Evolutionary conservation across 1,139 yeast species (phyloP), one percentile per base, ranked within the genome.

Genomic region (Saccharomyces hybrid): DNA sequence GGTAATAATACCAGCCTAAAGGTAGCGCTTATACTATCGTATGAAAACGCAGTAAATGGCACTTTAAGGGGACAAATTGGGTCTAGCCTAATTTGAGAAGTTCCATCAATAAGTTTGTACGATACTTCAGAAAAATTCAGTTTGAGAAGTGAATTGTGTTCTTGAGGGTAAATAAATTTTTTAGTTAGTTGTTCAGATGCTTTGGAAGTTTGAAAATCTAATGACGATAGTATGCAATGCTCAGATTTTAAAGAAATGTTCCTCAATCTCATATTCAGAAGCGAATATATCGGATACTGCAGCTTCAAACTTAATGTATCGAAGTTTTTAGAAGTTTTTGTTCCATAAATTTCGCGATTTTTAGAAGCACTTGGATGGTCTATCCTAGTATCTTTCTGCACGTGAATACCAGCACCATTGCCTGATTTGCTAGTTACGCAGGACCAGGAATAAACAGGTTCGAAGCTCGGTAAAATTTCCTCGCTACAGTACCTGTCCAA

Each of bases 121-220:
- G 48, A 38, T 3, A 65, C 55, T 23, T 56, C 54, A n/a, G 57
- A 52, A 42, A 64, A 63, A 2, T 52, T 46, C 25, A 65, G 49
- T 23, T 50, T 26, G 19, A 59, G 50, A 6, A 38, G 23, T 14
- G 55, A 38, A 25, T 25, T 14, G 48, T 42, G 11, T 42, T 29
- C 16, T 44, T 34, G 19, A 38, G 44, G 9, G 31, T 46, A n/a
- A 52, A 19, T 46, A 19, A 53, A 59, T 49, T 52, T 57, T 5
- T 59, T 57, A 28, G 53, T 53, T 46, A 65, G 52, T 52, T 60
- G 60, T 19, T 54, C 42, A 8, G 63, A 56, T 23, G 68, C 60
- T 50, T 65, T 66, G 4, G 71, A 66, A 2, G 67, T 61, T 53
- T 68, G 72, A 50, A 69, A 61, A 52, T 69, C 72, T 38, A 69